Evolutionary conservation across 805 yeast species (phyloP), one percentile per base, ranked within the genome.

Genomic region (Zygosaccharomyces pseudorouxii): DNA sequence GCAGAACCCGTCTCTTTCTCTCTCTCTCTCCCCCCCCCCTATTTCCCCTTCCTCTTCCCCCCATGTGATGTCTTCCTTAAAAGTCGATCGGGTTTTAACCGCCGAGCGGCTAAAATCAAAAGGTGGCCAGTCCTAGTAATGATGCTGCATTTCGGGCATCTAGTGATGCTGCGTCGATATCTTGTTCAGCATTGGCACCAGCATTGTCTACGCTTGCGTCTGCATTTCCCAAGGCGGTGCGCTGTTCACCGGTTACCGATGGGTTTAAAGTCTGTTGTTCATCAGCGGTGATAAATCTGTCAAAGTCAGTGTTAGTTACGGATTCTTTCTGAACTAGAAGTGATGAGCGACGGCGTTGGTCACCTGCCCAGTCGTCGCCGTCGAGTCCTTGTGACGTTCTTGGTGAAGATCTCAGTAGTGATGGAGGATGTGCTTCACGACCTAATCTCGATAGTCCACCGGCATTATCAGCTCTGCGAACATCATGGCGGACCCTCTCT

Each of bases 401-500:
- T 10, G 54, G 54, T 31, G 38, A 41, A 37, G 30, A 35, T 16
- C 19, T 38, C 20, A 28, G 33, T 5, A 28, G 33, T 22, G 44
- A 58, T 19, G 61, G 60, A 3, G 80, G 44, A 19, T 41, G 31
- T 14, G 49, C 31, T 38, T 55, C 56, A 25, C 69, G 60, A 14
- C 96, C 96, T 31, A 93, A 71, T 48, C 96, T 72, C 35, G 93
- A 79, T 35, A 93, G 75, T 0, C 96, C 96, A 19, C 96, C 95
- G 22, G 75, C 74, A 25, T 77, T 77, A 66, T 87, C 95, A 4
- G 86, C 86, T 7, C 80, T 75, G 47, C 95, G 74, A 9, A 87
- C 83, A 55, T 86, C 93, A 3, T 78, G 69, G 50, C 92, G 77
- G 50, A 80, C 81, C 55, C 75, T 78, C 60, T 83, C 96, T 71